Evolutionary conservation across 495 filamentous ascomycete genomes (phyloP), one percentile per base, ranked within the genome.

Genomic region (Diplogelasinospora grovesii): DNA sequence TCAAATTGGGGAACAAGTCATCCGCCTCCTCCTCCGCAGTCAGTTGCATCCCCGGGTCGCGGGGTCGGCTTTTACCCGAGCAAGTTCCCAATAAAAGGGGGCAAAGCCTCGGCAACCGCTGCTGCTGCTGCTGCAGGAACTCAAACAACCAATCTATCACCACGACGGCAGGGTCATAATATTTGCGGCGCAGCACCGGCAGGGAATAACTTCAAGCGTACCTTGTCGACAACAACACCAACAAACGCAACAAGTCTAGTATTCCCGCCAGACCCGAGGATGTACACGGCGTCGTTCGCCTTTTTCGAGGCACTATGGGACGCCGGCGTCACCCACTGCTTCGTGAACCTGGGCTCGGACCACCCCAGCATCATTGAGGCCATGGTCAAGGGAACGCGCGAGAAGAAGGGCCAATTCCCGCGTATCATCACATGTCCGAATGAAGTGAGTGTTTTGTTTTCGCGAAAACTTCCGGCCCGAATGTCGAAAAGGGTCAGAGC

Each of bases 271-370:
- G 9, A 31, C 27, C 43, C 54, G 49, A 53, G 44, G 10, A 73
- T 71, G 68, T 73, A 73, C 46, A 73, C 69, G 9, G 63, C 39
- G 11, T 71, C 68, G 14, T 66, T 84, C 58, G 90, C 89, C 56
- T 95, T 97, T 61, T 95, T 97, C 53, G 90, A 97, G 73, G 87
- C 86, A 15, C 63, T 97, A 27, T 94, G 86, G 86, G 87, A 92
- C 39, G 87, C 87, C 28, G 90, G 90, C 29, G 77, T 97, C 26
- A 82, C 78, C 30, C 79, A 95, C 68, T 85, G 82, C 70, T 95
- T 95, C 54, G 90, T 95, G 35, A 97, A 97, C 56, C 71, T 97
- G 11, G 90, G 90, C 24, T 89, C 86, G n/a, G 89, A 95, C 58
- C 89, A 95, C 53, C 89, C 89, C 8, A 82, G 63, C 45, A 94